These are phyloP conservation scores for Septoria petroselini DNA, from an alignment of 2,329 filamentous ascomycete genomes.

Conservation along the genomic window DNA sequence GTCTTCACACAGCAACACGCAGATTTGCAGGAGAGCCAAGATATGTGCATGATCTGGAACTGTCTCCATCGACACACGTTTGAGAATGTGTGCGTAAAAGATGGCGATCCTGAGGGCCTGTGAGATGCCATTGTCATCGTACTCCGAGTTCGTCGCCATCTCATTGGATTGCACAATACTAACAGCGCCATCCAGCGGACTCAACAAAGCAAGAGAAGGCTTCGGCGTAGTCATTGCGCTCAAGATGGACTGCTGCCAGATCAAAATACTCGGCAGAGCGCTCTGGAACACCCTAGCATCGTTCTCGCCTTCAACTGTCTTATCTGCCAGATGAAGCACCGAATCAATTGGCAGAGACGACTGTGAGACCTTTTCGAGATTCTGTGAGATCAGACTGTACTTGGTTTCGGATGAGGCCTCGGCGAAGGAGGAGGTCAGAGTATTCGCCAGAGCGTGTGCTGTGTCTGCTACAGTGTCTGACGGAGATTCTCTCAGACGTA, in stretches of 20 bases:
- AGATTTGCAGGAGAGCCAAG: slow-evolving; percentile 53
- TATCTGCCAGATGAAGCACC: slow-evolving; percentile 54
- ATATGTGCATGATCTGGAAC: slow-evolving; percentile 39
- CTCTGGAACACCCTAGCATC: slow-evolving; percentile 22
- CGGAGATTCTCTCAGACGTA: slow-evolving; percentile 54
- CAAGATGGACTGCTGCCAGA: slow-evolving; percentile 64
- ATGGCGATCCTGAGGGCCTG: slow-evolving; percentile 71
- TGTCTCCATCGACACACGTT: slow-evolving; percentile 34
- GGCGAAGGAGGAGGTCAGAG: slow-evolving; percentile 27
- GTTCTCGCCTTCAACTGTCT: slow-evolving; percentile 42
- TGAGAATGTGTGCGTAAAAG: slow-evolving; percentile 63
- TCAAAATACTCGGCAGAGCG: slow-evolving; percentile 38
- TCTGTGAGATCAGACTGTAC: slow-evolving; percentile 53
- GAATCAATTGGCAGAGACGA: slow-evolving; percentile 52
- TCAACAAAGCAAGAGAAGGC: slow-evolving; percentile 69
- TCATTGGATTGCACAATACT: slow-evolving; percentile 54
- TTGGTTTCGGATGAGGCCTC: slow-evolving; percentile 24
- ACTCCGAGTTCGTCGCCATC: slow-evolving; percentile 23
- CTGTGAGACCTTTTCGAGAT: slow-evolving; percentile 46
- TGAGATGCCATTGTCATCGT: slow-evolving; percentile 67
- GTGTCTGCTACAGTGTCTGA: slow-evolving; percentile 51
- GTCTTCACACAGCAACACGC: slow-evolving; percentile 57
- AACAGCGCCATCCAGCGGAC: slow-evolving; percentile 66
- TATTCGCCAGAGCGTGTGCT: slow-evolving; percentile 38
- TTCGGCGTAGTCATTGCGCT: slow-evolving; percentile 56